Conservation (phyloP, 352 stramenopile genomes). For the Phytophthora pluvialis region DNA sequence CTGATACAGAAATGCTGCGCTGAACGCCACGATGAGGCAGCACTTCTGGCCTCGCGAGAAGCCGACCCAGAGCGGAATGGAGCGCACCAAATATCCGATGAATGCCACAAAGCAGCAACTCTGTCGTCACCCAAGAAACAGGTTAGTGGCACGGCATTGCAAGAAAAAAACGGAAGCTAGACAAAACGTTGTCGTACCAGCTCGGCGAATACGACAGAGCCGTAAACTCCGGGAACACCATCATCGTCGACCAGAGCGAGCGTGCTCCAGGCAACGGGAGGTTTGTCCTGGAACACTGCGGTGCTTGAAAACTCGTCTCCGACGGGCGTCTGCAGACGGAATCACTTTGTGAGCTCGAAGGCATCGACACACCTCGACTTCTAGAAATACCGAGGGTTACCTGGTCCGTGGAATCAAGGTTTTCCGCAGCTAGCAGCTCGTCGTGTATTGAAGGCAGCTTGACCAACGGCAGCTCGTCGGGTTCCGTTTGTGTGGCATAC, state of each 20-base stretch:
- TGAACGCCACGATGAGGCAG: slow-evolving; percentile 56
- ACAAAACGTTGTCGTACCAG: slow-evolving; percentile 28
- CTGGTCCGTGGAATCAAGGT: slow-evolving; percentile 8
- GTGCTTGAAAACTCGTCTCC: slow-evolving; percentile 42
- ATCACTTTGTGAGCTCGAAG: slow-evolving; percentile 1
- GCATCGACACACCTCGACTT: background rate
- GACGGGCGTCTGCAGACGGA: slow-evolving; percentile 7
- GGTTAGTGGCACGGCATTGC: background rate
- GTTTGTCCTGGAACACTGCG: slow-evolving; percentile 13
- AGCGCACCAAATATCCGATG: slow-evolving; percentile 60
- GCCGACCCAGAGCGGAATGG: slow-evolving; percentile 57
- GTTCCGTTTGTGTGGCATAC: background rate
- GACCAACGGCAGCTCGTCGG: slow-evolving; percentile 11
- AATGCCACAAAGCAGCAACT: slow-evolving; percentile 73
- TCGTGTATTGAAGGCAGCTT: slow-evolving; percentile 15
- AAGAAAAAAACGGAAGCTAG: background rate
- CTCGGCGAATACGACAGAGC: slow-evolving; percentile 52
- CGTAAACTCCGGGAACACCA: slow-evolving; percentile 41
- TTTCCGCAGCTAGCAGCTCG: background rate
- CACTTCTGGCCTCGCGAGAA: slow-evolving; percentile 66
- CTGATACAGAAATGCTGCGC: slow-evolving; percentile 52
- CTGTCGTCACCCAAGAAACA: slow-evolving; percentile 17
- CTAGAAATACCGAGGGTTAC: background rate
- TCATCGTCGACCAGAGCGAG: slow-evolving; percentile 20
- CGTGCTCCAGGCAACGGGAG: slow-evolving; percentile 9